Conservation (phyloP, 78 protist genomes). For the Dictyostelium intermedium region DNA sequence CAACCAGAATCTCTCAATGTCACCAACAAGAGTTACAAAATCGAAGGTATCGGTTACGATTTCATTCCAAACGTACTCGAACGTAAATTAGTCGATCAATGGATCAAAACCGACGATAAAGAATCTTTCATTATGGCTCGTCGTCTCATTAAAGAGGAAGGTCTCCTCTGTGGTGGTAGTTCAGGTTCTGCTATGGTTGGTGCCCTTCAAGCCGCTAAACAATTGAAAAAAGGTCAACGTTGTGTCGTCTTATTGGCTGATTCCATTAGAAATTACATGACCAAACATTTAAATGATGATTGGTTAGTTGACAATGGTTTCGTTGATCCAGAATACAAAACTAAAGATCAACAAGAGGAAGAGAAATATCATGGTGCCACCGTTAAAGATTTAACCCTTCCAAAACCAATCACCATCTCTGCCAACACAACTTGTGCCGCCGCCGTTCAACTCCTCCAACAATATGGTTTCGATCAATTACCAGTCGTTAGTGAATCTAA, state of each 20-base stretch:
- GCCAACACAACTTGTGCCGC: slow-evolving; percentile 56
- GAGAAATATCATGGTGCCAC: slow-evolving; percentile 83
- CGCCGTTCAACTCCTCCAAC: slow-evolving; percentile 54
- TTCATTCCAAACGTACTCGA: slow-evolving; percentile 92
- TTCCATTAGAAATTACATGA: slow-evolving; percentile 94
- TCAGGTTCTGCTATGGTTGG: slow-evolving; percentile 91
- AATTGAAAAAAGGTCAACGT: slow-evolving; percentile 75
- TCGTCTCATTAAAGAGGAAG: slow-evolving; percentile 90
- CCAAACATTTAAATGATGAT: slow-evolving; percentile 92
- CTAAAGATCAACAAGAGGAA: slow-evolving; percentile 41
- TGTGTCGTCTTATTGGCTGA: slow-evolving; percentile 94
- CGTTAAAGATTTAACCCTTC: slow-evolving; percentile 39
- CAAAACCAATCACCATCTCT: slow-evolving; percentile 77
- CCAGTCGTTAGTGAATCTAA: slow-evolving; percentile 77
- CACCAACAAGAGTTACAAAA: slow-evolving; percentile 69
- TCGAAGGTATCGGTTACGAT: slow-evolving; percentile 98
- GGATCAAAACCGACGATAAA: slow-evolving; percentile 91
- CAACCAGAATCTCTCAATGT: slow-evolving; percentile 84
- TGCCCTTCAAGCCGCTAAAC: slow-evolving; percentile 89
- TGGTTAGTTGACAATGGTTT: slow-evolving; percentile 93
- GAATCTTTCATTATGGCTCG: slow-evolving; percentile 92
- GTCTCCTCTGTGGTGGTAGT: slow-evolving; percentile 92
- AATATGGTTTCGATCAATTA: slow-evolving; percentile 80
- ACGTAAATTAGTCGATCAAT: slow-evolving; percentile 83
- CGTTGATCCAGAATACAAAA: slow-evolving; percentile 71